Conservation (phyloP, 345 rosid species). For the Salix caprea region DNA sequence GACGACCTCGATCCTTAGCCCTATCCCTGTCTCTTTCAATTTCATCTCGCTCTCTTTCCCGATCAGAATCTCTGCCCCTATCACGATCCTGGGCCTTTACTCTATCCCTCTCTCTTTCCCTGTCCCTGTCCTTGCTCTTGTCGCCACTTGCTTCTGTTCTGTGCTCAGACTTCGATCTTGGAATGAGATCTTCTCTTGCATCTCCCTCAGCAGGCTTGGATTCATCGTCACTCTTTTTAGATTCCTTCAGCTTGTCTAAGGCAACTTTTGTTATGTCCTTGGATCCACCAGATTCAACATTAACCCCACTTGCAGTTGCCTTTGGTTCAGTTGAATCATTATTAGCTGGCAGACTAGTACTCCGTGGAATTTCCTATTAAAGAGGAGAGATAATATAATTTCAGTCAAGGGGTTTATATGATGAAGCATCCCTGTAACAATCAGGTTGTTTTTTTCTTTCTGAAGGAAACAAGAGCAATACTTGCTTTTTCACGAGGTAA, state of each 20-base stretch:
- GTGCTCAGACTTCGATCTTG: constrained; percentile 50
- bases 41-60: constrained; percentile 70
- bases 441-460: background rate
- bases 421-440: background rate
- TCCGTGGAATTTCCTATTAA: constrained; percentile 48
- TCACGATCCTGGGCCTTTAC: constrained; percentile 50
- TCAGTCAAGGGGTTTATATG: background rate
- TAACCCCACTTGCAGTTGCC: constrained; percentile 29
- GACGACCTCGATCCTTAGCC: constrained; percentile 59
- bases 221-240: constrained; percentile 62
- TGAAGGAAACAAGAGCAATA: background rate
- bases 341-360: constrained; percentile 36
- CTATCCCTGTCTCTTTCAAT: constrained; percentile 59
- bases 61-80: constrained; percentile 70
- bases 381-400: background rate
- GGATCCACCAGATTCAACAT: constrained; percentile 44
- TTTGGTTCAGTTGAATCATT: constrained; percentile 37
- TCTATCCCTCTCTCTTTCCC: constrained; percentile 40
- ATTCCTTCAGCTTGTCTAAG: constrained; percentile 51
- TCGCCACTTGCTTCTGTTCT: constrained; percentile 46
- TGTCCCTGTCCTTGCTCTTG: constrained; percentile 46
- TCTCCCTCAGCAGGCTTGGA: constrained; percentile 44
- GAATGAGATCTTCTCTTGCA: constrained; percentile 41
- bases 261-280: constrained; percentile 43
- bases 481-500: background rate